Percentiles rank a stretch among this genome's conserved stretches.
phyloP scores from a whole-genome alignment of 2,329 filamentous ascomycete genomes.

The Cercospora nicotianae region DNA sequence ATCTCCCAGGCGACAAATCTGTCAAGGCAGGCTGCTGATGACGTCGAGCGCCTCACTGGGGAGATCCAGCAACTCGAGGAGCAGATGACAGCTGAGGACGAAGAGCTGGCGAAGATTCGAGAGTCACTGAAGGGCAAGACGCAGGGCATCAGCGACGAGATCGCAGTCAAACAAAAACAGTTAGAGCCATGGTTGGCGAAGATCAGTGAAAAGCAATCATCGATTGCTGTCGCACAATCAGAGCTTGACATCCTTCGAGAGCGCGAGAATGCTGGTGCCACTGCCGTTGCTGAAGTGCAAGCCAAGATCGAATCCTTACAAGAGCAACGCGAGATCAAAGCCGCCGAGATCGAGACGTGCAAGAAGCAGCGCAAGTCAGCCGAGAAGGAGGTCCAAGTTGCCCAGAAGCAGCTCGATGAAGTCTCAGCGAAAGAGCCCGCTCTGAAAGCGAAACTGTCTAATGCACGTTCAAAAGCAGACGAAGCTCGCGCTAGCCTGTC shows the following conservation, averaged over 20 bases:
- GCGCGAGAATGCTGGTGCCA: conserved; percentile 81
- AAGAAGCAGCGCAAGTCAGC: conserved; percentile 70
- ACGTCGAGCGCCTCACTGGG: conserved; percentile 73
- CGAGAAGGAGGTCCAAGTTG: conserved; percentile 70
- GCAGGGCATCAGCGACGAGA: conserved; percentile 88
- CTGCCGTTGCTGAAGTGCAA: conserved; percentile 79
- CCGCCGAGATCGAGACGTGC: conserved; percentile 71
- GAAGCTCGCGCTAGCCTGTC: conserved; percentile 89
- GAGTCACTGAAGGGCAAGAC: conserved; percentile 93
- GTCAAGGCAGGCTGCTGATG: conserved; percentile 72
- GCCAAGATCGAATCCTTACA: conserved; percentile 74
- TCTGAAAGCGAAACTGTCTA: conserved; percentile 80
- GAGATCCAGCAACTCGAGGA: conserved; percentile 76
- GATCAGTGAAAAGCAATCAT: conserved; percentile 92
- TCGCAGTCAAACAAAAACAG: conserved; percentile 86
- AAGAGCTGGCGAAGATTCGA: conserved; percentile 77
- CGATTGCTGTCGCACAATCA: conserved; percentile 90
- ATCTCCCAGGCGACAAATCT: conserved; percentile 73
- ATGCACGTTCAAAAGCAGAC: conserved; percentile 89
- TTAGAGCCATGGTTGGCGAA: conserved; percentile 96
- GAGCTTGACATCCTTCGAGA: conserved; percentile 90
- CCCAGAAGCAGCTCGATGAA: conserved; percentile 70
- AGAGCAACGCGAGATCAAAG: conserved; percentile 68
- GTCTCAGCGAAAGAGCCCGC: conserved; percentile 76
- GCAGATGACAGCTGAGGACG: conserved; percentile 74